These are phyloP conservation scores for Vanrija sp. DNA, from an alignment of 1,284 basidiomycete genomes.

Conservation along the genomic window DNA sequence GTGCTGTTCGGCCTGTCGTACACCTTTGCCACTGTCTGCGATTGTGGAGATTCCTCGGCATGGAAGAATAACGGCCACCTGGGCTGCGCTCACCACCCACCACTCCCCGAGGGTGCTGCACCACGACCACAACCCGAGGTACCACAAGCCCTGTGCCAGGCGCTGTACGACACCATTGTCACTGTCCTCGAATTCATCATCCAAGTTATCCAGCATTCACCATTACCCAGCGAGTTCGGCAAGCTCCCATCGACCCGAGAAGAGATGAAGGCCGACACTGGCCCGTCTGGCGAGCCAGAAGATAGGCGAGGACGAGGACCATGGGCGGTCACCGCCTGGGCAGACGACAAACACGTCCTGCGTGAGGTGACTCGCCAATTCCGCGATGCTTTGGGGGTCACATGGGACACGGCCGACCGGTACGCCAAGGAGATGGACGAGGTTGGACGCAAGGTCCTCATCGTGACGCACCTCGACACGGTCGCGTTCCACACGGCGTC, in stretches of 20 bases:
- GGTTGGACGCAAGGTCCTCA: conserved; percentile 75
- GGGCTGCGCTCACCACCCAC: conserved; percentile 66
- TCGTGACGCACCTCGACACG: conserved; percentile 65
- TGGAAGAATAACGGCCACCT: conserved; percentile 61
- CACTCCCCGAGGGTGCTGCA: conserved; percentile 31
- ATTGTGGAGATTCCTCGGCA: conserved; percentile 84
- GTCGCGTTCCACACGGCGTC: conserved; percentile 75
- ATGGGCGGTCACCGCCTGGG: conserved; percentile 86
- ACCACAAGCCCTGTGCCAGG: conserved; percentile 61
- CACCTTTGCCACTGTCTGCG: conserved; percentile 85
- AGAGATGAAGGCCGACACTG: conserved; percentile 46
- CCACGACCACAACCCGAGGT: conserved; percentile 31
- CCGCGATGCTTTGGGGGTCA: conserved; percentile 60
- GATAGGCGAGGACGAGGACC: conserved; percentile 58
- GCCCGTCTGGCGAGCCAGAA: conserved; percentile 27
- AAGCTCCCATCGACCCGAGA: conserved; percentile 62
- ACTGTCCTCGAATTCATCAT: conserved; percentile 80
- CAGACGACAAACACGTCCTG: conserved; percentile 95
- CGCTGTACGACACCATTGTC: conserved; percentile 67
- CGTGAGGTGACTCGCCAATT: conserved; percentile 82
- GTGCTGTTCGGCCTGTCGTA: conserved; percentile 86
- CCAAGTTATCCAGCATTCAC: conserved; percentile 78
- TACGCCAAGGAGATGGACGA: conserved; percentile 65
- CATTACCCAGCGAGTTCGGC: conserved; percentile 61
- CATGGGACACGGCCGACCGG: conserved; percentile 48